Percentiles rank a stretch among this genome's conserved stretches.
These are phyloP conservation scores for Phaeosphaeriaceae sp. DNA, from an alignment of 2,329 filamentous ascomycete genomes.

Conservation along the genomic window DNA sequence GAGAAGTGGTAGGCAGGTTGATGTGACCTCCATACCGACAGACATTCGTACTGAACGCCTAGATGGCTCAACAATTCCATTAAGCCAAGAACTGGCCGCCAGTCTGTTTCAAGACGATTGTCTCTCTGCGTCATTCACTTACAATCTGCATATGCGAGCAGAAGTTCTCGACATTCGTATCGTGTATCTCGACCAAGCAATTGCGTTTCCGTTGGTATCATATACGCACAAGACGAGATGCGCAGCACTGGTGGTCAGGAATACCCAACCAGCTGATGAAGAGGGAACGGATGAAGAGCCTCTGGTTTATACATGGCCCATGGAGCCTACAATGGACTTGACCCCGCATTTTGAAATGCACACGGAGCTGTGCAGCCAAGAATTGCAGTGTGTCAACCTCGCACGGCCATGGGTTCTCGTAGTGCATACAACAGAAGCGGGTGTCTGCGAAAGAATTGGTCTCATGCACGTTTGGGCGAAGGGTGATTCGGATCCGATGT, in stretches of 20 bases:
- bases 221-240: not conserved
- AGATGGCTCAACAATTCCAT: not conserved
- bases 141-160: not conserved
- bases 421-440: not conserved
- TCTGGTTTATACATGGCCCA: too few relatives aligned
- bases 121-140: not conserved
- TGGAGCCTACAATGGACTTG: too few relatives aligned
- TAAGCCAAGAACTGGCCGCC: not conserved
- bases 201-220: not conserved
- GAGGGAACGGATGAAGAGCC: too few relatives aligned
- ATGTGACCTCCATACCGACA: not conserved
- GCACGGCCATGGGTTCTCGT: not conserved
- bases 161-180: not conserved
- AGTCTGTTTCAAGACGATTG: not conserved
- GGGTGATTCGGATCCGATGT: not conserved
- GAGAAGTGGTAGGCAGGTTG: not conserved
- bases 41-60: not conserved
- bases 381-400: not conserved
- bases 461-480: not conserved
- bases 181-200: not conserved
- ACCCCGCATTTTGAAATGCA: too few relatives aligned
- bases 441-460: not conserved
- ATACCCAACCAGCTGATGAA: not conserved
- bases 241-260: not conserved
- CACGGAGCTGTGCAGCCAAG: not conserved